Percentiles rank a stretch among this genome's conserved stretches.
phyloP scores from a whole-genome alignment of 2,329 filamentous ascomycete genomes.

The Fusarium sp. region DNA sequence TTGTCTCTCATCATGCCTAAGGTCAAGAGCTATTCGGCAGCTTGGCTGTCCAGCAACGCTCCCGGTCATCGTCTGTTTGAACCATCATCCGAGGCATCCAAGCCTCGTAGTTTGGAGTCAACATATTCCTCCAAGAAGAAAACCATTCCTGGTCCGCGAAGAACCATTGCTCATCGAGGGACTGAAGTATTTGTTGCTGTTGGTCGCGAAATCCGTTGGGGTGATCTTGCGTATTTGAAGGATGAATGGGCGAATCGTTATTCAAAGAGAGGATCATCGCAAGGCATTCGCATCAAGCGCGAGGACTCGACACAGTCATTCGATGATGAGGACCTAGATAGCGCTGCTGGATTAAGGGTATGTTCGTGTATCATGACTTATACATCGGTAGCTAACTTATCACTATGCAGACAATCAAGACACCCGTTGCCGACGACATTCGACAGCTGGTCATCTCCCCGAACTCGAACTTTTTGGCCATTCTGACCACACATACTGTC shows the following conservation, averaged over 20 bases:
- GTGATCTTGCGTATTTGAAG: conserved; percentile 84
- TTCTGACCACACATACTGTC: conserved; percentile 87
- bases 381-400: conserved; percentile 14
- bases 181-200: conserved; percentile 91
- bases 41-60: conserved; percentile 84
- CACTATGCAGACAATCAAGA: conserved; percentile 73
- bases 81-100: conserved; percentile 54
- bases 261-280: conserved; percentile 47
- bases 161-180: conserved; percentile 82
- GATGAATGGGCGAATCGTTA: conserved; percentile 59
- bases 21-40: conserved; percentile 85
- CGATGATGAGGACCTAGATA: conserved; percentile 48
- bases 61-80: conserved; percentile 84
- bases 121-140: conserved; percentile 59
- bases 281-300: conserved; percentile 58
- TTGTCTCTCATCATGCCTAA: conserved; percentile 74
- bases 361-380: conserved; percentile 26
- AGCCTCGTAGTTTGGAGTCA: conserved; percentile 54
- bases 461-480: conserved; percentile 82
- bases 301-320: conserved; percentile 58
- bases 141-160: conserved; percentile 61
- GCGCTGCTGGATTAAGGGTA: conserved; percentile 51
- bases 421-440: conserved; percentile 83
- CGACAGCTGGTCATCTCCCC: conserved; percentile 88
- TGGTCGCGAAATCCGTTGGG: conserved; percentile 92